Base-by-base conservation (phyloP, 2,329 filamentous ascomycete genomes). In the Fusarium penzigii region DNA sequence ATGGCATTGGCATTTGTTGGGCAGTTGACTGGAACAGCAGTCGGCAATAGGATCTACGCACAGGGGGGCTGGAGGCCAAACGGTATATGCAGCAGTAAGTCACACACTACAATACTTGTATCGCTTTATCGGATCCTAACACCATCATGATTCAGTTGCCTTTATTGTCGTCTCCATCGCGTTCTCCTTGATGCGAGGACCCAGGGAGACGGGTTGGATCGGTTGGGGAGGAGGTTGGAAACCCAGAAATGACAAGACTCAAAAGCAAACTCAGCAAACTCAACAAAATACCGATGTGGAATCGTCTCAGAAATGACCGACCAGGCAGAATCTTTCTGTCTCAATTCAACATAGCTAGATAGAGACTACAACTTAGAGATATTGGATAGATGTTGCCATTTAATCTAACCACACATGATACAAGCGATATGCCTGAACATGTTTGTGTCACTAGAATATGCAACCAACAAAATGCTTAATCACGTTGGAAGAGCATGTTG, bases 1-100 rank as follows among this genome's bases (percentile, higher is more conserved):
- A 94, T 93, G 90, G 79, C 92, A 0, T 78, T 80, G 8, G 84
- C 83, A 0, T 93, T 93, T 63, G 84, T 81, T 29, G 90, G 90
- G 0, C 90, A 94, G 73, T 61, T 94, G 43, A 86, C 85, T 2
- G 89, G 89, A 0, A 87, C 85, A 0, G 77, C 81, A 2, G 81
- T 82, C 5, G 82, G 82, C 0, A 82, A 81, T 55, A 69, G 74
- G 16, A 65, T 82, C 2, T 82, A 80, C 51, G 78, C 78, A 0
- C 62, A 72, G 29, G 79, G 79, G 2, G 80, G 80, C 0, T 82
- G 79, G 79, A 70, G 65, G 8, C 75, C 71, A 55, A 81, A 78
- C 49, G 75, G 77, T 0, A 71, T 69, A 8, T 72, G 57, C 20
- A 64, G 65, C 49, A 69, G 67, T 69, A 57, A 56, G 57, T 56